Percentiles rank a stretch among this genome's conserved stretches.
Conservation (phyloP, 1,284 basidiomycete genomes). For the Ustilago trichophora region DNA sequence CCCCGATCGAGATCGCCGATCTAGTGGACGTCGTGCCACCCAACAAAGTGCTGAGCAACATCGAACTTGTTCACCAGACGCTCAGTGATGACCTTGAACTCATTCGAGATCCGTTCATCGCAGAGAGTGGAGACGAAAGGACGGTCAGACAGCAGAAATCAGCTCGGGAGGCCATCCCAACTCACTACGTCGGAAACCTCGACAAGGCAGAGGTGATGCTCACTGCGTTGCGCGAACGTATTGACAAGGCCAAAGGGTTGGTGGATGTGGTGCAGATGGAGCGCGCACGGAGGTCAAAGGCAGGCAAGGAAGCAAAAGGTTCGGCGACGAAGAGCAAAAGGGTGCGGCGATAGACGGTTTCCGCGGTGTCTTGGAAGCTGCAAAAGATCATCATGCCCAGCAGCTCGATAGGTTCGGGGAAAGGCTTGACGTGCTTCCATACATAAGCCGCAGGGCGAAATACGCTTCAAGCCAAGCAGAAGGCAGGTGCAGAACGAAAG, state of each 20-base stretch:
- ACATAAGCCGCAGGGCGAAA: no score
- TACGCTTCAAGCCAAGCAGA: no score
- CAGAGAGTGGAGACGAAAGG: slow-evolving; percentile 27
- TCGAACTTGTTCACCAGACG: slow-evolving; percentile 27
- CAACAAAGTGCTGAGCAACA: slow-evolving; percentile 17
- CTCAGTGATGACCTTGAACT: slow-evolving; percentile 37
- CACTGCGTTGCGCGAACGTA: slow-evolving; percentile 7
- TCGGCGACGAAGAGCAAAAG: slow-evolving; percentile 1
- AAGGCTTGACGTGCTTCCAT: no score
- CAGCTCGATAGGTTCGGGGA: no score
- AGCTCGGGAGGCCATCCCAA: slow-evolving; percentile 36
- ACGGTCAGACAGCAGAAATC: slow-evolving; percentile 37
- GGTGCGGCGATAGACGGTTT: slow-evolving; percentile 1
- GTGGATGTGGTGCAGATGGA: slow-evolving; percentile 7
- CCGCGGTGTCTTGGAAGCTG: no score
- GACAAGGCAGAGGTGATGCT: slow-evolving; percentile 31
- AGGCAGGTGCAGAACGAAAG: no score
- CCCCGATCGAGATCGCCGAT: no score
- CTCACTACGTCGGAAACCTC: slow-evolving; percentile 27
- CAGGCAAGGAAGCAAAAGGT: slow-evolving; percentile 1
- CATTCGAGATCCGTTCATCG: slow-evolving; percentile 30
- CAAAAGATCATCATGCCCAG: no score
- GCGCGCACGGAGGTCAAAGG: no score
- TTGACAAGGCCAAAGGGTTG: slow-evolving; percentile 15
- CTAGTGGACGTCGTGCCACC: slow-evolving; percentile 22